Percentiles rank a stretch among this genome's conserved stretches.
These are phyloP conservation scores for Xylariaceae sp. DNA, from an alignment of 2,329 filamentous ascomycete species.

Conservation along the genomic window DNA sequence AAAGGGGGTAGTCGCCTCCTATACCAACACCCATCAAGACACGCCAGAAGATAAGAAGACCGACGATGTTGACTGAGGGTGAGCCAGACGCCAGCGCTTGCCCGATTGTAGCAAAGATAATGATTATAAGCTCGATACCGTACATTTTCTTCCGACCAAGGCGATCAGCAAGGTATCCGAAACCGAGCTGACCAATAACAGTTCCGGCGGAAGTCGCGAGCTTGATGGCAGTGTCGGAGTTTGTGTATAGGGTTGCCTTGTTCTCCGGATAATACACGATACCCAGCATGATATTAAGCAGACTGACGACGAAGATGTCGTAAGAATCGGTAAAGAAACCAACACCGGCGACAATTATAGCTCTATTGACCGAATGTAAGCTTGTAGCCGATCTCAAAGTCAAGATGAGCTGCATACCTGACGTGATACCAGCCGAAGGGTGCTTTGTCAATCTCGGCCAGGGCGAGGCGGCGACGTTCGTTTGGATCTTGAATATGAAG, in stretches of 20 bases:
- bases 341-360: constrained; percentile 73
- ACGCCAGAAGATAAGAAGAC: constrained; percentile 75
- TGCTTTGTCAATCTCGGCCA: constrained; percentile 78
- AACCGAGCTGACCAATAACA: constrained; percentile 76
- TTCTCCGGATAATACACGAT: constrained; percentile 65
- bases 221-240: constrained; percentile 78
- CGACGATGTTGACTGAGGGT: constrained; percentile 58
- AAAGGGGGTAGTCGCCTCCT: constrained; percentile 77
- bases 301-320: constrained; percentile 74
- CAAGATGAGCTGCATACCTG: constrained; percentile 27
- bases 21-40: constrained; percentile 71
- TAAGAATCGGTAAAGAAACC: constrained; percentile 89
- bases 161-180: constrained; percentile 73
- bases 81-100: constrained; percentile 65
- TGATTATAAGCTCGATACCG: constrained; percentile 74
- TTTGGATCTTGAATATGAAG: constrained; percentile 64
- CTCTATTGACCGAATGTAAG: constrained; percentile 35
- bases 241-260: constrained; percentile 57
- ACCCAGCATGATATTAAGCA: constrained; percentile 72
- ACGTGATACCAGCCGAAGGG: constrained; percentile 84
- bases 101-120: constrained; percentile 73
- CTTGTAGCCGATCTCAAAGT: too few species aligned
- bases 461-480: constrained; percentile 72
- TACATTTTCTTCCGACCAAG: constrained; percentile 71
- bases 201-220: constrained; percentile 79